phyloP scores from a whole-genome alignment of 805 yeast genomes.

The Maudiozyma pseudohumilis region DNA sequence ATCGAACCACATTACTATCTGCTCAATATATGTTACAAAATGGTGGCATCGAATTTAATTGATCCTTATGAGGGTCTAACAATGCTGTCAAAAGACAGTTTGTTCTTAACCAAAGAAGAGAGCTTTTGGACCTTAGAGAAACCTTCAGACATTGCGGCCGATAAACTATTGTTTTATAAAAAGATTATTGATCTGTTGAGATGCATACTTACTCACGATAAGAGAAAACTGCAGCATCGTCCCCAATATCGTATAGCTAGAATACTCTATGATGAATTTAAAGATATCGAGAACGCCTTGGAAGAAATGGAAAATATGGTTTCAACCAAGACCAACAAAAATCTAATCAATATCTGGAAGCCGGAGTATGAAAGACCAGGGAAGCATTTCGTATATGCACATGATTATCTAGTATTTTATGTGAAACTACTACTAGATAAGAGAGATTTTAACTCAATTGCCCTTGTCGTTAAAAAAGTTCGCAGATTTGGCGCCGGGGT shows the following conservation, averaged over 20 bases:
- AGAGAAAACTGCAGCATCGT: conserved; percentile 85
- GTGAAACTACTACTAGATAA: conserved; percentile 44
- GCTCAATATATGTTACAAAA: conserved; percentile 50
- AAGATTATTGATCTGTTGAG: conserved; percentile 38
- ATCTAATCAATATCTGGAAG: conserved; percentile 82
- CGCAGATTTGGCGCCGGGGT: conserved; percentile 70
- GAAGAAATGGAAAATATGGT: conserved; percentile 56
- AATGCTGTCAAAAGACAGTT: conserved; percentile 32
- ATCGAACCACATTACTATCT: conserved; percentile 73
- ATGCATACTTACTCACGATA: conserved; percentile 49
- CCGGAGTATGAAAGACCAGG: conserved; percentile 91
- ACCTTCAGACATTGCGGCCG: conserved; percentile 6
- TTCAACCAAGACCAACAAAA: conserved; percentile 56
- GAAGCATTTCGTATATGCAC: conserved; percentile 73
- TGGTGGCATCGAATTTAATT: conserved; percentile 33
- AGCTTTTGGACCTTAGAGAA: conserved; percentile 18
- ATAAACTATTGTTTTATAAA: conserved; percentile 28
- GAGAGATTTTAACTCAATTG: conserved; percentile 49
- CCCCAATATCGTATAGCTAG: conserved; percentile 66
- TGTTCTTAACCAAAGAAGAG: conserved; percentile 18
- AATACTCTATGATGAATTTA: conserved; percentile 45
- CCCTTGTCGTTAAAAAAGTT: conserved; percentile 58
- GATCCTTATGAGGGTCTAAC: conserved; percentile 31
- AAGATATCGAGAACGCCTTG: conserved; percentile 45
- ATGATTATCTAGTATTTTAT: conserved; percentile 56